phyloP scores from a whole-genome alignment of 768 basidiomycete genomes.

The Asterophora lycoperdoides region DNA sequence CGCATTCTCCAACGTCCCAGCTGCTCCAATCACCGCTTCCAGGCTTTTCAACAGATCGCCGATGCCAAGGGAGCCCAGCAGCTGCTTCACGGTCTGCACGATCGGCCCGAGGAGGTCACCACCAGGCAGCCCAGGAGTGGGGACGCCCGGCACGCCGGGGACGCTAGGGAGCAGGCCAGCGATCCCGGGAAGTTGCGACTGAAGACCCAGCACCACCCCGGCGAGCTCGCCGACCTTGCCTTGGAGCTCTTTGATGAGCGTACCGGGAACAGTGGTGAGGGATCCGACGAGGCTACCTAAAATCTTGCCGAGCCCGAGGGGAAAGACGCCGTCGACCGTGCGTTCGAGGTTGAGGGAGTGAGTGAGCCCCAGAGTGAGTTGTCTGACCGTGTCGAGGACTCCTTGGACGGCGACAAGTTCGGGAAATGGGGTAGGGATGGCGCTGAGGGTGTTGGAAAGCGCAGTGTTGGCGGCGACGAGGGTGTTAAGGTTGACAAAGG shows the following conservation, averaged over 20 bases:
- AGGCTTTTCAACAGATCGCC: not conserved
- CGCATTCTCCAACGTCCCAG: not conserved
- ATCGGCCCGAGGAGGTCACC: not conserved
- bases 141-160: not conserved
- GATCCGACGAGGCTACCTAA: not conserved
- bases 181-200: not conserved
- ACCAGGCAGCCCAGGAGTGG: conserved; percentile 1
- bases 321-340: not conserved
- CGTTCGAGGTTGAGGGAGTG: not conserved
- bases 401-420: not conserved
- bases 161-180: not conserved
- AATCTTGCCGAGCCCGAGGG: not conserved
- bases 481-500: not conserved
- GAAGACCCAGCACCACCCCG: not conserved
- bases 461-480: conserved; percentile 1
- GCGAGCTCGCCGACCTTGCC: not conserved
- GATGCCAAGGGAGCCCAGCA: not conserved
- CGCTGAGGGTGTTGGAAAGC: not conserved
- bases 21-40: not conserved
- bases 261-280: not conserved
- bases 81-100: not conserved
- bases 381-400: conserved; percentile 3
- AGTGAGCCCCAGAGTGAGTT: not conserved
- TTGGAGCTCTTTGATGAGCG: not conserved
- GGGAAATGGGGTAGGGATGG: not conserved